Percentiles rank a stretch among this genome's conserved stretches.
Evolutionary conservation across 2,329 filamentous ascomycete species (phyloP).

Genomic region (Fragosphaeria purpurea): DNA sequence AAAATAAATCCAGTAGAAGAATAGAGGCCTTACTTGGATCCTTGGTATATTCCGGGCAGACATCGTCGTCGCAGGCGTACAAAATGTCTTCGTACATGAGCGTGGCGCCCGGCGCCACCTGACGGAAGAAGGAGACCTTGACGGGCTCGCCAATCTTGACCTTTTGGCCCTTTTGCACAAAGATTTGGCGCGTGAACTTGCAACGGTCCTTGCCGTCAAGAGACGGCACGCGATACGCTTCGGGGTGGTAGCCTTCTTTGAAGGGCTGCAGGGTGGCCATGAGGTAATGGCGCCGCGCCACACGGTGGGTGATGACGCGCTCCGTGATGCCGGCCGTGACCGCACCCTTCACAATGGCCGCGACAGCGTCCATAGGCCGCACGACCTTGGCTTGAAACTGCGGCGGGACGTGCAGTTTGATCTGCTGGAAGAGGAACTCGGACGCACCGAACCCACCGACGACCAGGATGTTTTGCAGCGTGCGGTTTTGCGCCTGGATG

Average conservation of each 20-base stretch:
- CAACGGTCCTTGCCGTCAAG: conserved; percentile 95
- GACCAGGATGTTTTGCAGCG: conserved; percentile 90
- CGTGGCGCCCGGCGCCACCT: conserved; percentile 91
- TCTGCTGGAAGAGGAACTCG: conserved; percentile 98
- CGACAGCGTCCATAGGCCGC: conserved; percentile 96
- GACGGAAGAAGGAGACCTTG: conserved; percentile 97
- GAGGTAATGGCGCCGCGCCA: conserved; percentile 93
- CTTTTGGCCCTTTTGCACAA: conserved; percentile 95
- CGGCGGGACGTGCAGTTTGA: conserved; percentile 94
- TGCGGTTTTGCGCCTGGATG: conserved; percentile 92
- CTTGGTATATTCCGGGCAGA: conserved; percentile 97
- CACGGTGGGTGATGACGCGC: conserved; percentile 90
- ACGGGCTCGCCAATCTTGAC: conserved; percentile 99
- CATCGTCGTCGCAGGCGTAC: conserved; percentile 95
- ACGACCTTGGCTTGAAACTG: conserved; percentile 99
- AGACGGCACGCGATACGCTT: conserved; percentile 93
- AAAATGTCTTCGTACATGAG: conserved; percentile 99
- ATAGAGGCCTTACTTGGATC: conserved; percentile 74
- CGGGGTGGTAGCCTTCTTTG: conserved; percentile 96
- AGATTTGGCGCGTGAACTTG: conserved; percentile 98
- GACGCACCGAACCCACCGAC: conserved; percentile 97
- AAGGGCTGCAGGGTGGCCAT: conserved; percentile 98
- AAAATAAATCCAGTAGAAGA: not conserved
- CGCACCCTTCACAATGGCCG: conserved; percentile 95
- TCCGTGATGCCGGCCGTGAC: conserved; percentile 97